Evolutionary conservation across 108 stramenopile genomes (phyloP).

Genomic region (Conticribra weissflogii): DNA sequence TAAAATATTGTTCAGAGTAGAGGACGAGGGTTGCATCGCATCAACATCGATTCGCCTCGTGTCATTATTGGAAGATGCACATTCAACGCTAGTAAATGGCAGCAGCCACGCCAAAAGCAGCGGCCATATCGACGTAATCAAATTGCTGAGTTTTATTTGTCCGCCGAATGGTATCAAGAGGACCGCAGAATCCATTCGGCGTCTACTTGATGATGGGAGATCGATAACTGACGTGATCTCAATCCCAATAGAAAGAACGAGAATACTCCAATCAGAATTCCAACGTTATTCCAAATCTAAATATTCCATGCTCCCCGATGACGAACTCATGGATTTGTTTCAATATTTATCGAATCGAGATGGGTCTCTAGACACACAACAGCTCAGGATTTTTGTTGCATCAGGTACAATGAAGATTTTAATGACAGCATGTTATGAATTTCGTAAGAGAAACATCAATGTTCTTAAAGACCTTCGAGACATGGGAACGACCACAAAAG

Average conservation of each 20-base stretch:
- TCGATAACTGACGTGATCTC: constrained; percentile 1
- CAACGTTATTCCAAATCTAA: not conserved
- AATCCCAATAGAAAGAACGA: not conserved
- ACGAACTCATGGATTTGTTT: constrained; percentile 22
- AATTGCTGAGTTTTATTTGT: constrained; percentile 7
- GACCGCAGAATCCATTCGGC: constrained; percentile 8
- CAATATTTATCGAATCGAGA: constrained; percentile 10
- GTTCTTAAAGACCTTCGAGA: not conserved
- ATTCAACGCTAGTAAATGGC: not conserved
- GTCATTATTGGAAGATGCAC: not conserved
- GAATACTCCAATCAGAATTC: not conserved
- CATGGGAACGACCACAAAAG: not conserved
- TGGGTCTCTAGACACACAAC: not conserved
- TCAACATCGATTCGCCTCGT: not conserved
- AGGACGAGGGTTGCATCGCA: not conserved
- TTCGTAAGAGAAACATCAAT: not conserved
- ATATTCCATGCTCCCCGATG: constrained; percentile 5
- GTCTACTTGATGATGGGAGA: not conserved
- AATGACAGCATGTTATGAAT: not conserved
- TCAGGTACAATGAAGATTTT: not conserved
- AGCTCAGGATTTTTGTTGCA: constrained; percentile 12
- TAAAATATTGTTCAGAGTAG: not conserved
- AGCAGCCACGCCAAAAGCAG: too few species aligned
- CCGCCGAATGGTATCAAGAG: constrained; percentile 10
- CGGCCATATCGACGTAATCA: not conserved